Evolutionary conservation across 2,329 filamentous ascomycete species (phyloP).

Genomic region (Ophidiomyces ophidiicola): DNA sequence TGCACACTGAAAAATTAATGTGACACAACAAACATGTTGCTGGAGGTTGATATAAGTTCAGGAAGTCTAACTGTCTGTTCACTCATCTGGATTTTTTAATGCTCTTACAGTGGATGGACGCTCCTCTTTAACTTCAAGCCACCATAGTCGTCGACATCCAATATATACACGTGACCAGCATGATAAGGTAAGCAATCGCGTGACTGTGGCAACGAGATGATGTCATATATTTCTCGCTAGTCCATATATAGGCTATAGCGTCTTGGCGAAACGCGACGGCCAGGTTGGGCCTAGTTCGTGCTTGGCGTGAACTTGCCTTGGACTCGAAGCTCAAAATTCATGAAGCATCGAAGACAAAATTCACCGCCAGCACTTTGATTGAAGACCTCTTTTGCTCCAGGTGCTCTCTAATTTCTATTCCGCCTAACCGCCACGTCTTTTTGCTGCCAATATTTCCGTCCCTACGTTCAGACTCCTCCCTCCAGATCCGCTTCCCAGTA

Average conservation of each 20-base stretch:
- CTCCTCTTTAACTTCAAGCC: too few species aligned
- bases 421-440: neutral
- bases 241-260: neutral
- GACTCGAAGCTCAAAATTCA: neutral
- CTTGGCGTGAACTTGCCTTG: neutral
- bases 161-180: too few species aligned
- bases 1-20: neutral
- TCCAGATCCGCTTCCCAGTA: neutral
- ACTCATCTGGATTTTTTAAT: too few species aligned
- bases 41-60: neutral
- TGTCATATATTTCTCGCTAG: too few species aligned
- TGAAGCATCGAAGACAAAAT: neutral
- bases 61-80: neutral
- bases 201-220: too few species aligned
- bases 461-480: neutral
- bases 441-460: neutral
- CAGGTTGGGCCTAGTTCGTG: neutral
- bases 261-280: slow-evolving; percentile 6
- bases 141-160: too few species aligned
- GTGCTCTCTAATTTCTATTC: neutral
- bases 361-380: neutral
- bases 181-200: too few species aligned
- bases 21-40: neutral
- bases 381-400: neutral
- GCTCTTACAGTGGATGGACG: too few species aligned